Evolutionary conservation across 768 basidiomycete species (phyloP), one percentile per base, ranked within the genome.

Genomic region (Tylopilus sp.): DNA sequence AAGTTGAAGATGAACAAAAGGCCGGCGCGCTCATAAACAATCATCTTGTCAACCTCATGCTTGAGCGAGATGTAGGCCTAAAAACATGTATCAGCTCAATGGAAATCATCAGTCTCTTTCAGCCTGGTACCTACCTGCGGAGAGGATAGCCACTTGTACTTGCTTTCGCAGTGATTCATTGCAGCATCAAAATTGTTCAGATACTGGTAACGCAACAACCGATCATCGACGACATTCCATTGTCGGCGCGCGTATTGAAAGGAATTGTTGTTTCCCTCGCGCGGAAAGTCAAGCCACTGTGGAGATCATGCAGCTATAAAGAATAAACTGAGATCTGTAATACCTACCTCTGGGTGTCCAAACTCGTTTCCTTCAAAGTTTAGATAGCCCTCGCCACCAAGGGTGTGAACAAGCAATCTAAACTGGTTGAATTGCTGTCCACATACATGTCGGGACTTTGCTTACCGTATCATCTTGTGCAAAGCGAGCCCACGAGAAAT

Each of bases 321-420:
- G 40, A 17, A 25, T 13, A 40, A 4, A 36, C 41, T 18, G 18
- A 22, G 17, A n/a, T n/a, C n/a, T 45, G 23, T 3, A 20, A 42
- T 20, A 65, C 74, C 41, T 55, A 86, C 92, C 75, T 99, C 95
- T 11, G 95, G 95, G 68, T 99, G 95, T 39, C 95, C 95, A 64
- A 99, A 99, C 65, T 99, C 95, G 57, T 98, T 98, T 28, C 92
- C 94, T 69, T 95, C 93, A 50, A 99, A 99, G 70, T 97, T 98
- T 55, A 99, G 77, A 68, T 97, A 99, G 1, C 92, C 95, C 72
- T 99, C 97, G 17, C 97, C 97, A 18, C 97, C 97, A 18, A 99
- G 79, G 2, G 91, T 81, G 60, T 97, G 93, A 0, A 91, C 91
- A 25, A 99, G 71, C 28, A 99, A 75, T 35, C 95, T 97, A 45